Evolutionary conservation across 495 filamentous ascomycete species (phyloP), one percentile per base, ranked within the genome.

Genomic region (Xylaria nigripes): DNA sequence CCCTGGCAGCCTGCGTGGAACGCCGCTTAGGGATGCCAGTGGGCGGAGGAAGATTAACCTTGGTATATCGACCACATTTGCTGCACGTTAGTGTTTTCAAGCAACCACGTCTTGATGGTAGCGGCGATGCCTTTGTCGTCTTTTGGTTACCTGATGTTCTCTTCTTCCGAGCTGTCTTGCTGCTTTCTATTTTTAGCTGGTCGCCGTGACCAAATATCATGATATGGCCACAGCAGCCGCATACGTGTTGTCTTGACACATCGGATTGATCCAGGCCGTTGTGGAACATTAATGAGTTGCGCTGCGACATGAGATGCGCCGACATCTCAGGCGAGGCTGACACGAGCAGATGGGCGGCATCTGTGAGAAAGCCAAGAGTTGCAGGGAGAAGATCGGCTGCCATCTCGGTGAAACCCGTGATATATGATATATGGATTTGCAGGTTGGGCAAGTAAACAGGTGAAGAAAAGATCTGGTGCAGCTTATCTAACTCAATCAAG

Each of bases 141-240:
- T 46, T 30, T 23, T 45, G 44, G 34, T 30, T 24, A 6, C 13
- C 19, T 12, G 34, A 22, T 25, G 27, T 48, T 16, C 30, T 64
- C 18, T 46, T 64, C 18, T 43, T 56, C 50, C 38, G 51, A 12
- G 43, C 9, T 19, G 49, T 30, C 40, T 67, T 69, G 18, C 57
- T 60, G 10, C 63, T 49, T 23, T 72, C 65, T 8, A 74, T 53
- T 24, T 71, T 56, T 13, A 80, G 52, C 12, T 52, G 46, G 49
- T 66, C 70, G 0, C 66, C 73, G 45, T 69, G 60, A 0, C 78
- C 78, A 6, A 62, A 49, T 29, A 79, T 62, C 67, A 79, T 71
- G 45, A 79, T 77, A 53, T 77, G 71, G 25, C 78, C 78, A 57
- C 78, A 81, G 43, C 70, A 71, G 29, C 60, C 69, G 61, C 78